phyloP scores from a whole-genome alignment of 495 filamentous ascomycete species.

The Elaphomyces granulatus region DNA sequence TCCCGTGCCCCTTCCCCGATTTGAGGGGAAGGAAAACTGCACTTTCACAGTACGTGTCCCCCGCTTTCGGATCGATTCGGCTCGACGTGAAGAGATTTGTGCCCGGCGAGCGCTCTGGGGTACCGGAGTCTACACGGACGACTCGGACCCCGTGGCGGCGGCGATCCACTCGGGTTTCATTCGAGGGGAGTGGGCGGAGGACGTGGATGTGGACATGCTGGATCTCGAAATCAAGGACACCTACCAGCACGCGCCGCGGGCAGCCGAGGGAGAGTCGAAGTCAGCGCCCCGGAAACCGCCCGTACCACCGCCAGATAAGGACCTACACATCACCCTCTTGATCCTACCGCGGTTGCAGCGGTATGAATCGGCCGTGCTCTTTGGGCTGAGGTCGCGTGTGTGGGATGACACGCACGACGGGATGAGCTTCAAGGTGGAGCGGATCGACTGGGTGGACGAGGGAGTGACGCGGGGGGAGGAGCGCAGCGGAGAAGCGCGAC shows the following conservation, averaged over 20 bases:
- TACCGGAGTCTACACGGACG: slow-evolving; percentile 87
- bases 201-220: slow-evolving; percentile 53
- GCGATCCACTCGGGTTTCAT: slow-evolving; percentile 92
- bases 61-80: slow-evolving; percentile 52
- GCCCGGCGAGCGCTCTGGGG: slow-evolving; percentile 71
- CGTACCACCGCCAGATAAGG: slow-evolving; percentile 39
- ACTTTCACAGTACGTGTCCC: slow-evolving; percentile 80
- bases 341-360: slow-evolving; percentile 65
- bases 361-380: slow-evolving; percentile 58
- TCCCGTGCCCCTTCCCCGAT: slow-evolving; percentile 61
- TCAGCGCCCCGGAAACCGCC: slow-evolving; percentile 26
- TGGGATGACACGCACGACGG: slow-evolving; percentile 66
- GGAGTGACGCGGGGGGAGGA: slow-evolving; percentile 49
- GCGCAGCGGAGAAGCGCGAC: slow-evolving; percentile 45
- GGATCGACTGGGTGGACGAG: slow-evolving; percentile 70
- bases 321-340: slow-evolving; percentile 71
- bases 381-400: slow-evolving; percentile 64
- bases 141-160: slow-evolving; percentile 84
- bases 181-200: slow-evolving; percentile 69
- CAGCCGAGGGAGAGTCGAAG: slow-evolving; percentile 11
- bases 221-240: slow-evolving; percentile 42
- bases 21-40: slow-evolving; percentile 75
- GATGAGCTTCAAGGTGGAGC: slow-evolving; percentile 70
- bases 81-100: slow-evolving; percentile 68
- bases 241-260: slow-evolving; percentile 25